Percentiles rank a stretch among this genome's conserved stretches.
phyloP scores from a whole-genome alignment of 192 early-diverging fungal species.

The Coemansia sp. region DNA sequence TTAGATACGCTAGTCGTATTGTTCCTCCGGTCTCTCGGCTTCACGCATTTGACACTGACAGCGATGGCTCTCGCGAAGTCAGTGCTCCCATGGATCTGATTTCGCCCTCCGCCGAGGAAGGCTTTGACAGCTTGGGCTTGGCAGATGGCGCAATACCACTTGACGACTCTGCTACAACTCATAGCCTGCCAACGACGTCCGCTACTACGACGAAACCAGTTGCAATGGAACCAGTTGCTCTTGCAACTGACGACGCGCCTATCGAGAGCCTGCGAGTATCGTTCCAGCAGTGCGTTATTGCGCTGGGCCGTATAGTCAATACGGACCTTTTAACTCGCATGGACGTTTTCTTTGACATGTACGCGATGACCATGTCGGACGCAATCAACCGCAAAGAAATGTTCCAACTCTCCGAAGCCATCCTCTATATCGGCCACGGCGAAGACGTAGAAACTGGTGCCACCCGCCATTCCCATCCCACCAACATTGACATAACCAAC shows the following conservation, averaged over 20 bases:
- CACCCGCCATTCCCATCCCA: not conserved
- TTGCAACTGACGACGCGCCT: not conserved
- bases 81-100: constrained; percentile 10
- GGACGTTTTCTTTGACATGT: constrained; percentile 80
- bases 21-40: constrained; percentile 37
- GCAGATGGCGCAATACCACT: not conserved
- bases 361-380: constrained; percentile 67
- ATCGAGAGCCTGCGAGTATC: constrained; percentile 55
- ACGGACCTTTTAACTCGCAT: constrained; percentile 77
- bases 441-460: constrained; percentile 27
- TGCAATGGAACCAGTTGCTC: not conserved
- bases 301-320: constrained; percentile 72
- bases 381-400: constrained; percentile 74
- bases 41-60: constrained; percentile 13
- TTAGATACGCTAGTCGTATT: constrained; percentile 35
- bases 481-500: constrained; percentile 30
- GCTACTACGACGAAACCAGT: not conserved
- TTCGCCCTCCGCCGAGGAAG: not conserved
- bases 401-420: constrained; percentile 78
- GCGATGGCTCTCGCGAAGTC: constrained; percentile 5
- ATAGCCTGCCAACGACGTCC: not conserved
- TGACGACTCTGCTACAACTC: not conserved
- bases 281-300: constrained; percentile 77
- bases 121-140: not conserved
- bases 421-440: constrained; percentile 70